phyloP scores from a whole-genome alignment of 768 basidiomycete species.

The Lactifluus volemus region DNA sequence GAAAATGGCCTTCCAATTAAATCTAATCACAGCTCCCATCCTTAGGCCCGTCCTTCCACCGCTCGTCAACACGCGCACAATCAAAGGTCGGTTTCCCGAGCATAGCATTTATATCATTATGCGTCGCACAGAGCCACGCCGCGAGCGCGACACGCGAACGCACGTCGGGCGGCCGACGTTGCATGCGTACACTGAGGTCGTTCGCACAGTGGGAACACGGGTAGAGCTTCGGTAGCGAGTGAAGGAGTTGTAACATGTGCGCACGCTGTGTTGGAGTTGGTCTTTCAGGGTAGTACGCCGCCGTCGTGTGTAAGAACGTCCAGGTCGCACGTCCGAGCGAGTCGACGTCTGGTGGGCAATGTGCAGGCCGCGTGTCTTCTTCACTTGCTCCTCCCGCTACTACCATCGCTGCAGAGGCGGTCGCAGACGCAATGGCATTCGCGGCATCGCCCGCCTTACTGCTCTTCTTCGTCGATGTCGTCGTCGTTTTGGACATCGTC shows the following conservation, averaged over 20 bases:
- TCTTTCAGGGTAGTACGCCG: constrained; percentile 87
- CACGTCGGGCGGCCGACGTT: constrained; percentile 65
- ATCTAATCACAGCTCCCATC: constrained; percentile 82
- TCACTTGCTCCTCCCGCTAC: constrained; percentile 13
- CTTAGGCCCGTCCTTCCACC: constrained; percentile 86
- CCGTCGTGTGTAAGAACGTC: constrained; percentile 94
- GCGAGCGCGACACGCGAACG: constrained; percentile 59
- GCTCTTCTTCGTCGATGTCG: constrained; percentile 12
- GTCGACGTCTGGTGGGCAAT: constrained; percentile 89
- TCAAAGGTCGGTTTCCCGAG: constrained; percentile 80
- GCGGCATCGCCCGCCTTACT: constrained; percentile 25
- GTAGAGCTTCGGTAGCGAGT: constrained; percentile 74
- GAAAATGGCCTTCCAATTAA: not conserved
- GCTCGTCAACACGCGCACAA: constrained; percentile 71
- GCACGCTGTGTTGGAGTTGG: constrained; percentile 69
- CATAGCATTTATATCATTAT: constrained; percentile 86
- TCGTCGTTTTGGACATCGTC: constrained; percentile 25
- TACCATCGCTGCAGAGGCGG: constrained; percentile 19
- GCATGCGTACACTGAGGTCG: constrained; percentile 70
- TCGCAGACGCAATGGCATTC: constrained; percentile 28
- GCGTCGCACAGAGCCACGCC: constrained; percentile 83
- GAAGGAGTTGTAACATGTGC: constrained; percentile 76
- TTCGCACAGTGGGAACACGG: constrained; percentile 81
- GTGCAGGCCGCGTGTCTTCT: constrained; percentile 36
- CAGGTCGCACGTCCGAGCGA: constrained; percentile 88